Evolutionary conservation across 176 grass and related monocot genomes (phyloP).

Genomic region (Musa schizocarpa): DNA sequence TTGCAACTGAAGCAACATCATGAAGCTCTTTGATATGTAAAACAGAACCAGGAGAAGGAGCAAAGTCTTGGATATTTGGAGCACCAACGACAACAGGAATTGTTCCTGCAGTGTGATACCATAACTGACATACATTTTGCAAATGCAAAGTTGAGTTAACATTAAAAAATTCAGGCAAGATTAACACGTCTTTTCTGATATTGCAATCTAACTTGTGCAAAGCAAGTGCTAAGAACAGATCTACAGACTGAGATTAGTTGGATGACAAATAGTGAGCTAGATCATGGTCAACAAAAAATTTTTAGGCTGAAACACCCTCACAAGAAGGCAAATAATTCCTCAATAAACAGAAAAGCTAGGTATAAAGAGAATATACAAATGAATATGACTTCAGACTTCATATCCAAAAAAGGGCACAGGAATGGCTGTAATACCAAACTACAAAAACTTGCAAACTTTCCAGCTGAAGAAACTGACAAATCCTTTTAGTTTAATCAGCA

Average conservation of each 20-base stretch:
- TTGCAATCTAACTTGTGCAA: too few species aligned
- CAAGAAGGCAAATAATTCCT: too few species aligned
- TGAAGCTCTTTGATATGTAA: conserved; percentile 75
- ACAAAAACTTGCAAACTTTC: not conserved
- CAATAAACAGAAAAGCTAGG: not conserved
- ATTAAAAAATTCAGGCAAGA: not conserved
- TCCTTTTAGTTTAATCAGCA: not conserved
- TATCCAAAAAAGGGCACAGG: not conserved
- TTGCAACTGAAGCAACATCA: conserved; percentile 59
- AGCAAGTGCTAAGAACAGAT: not conserved
- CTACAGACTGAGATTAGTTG: not conserved
- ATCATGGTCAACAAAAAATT: not conserved
- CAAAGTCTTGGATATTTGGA: conserved; percentile 90
- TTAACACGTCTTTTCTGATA: not conserved
- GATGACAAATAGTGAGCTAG: not conserved
- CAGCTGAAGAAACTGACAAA: not conserved
- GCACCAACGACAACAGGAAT: conserved; percentile 91
- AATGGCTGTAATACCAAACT: not conserved
- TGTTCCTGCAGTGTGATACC: conserved; percentile 39
- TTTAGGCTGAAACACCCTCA: not conserved
- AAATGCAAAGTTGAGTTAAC: conserved; percentile 11
- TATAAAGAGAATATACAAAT: not conserved
- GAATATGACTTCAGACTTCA: not conserved
- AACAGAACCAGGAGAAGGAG: conserved; percentile 60
- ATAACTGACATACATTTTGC: not conserved